phyloP scores from a whole-genome alignment of 2,329 filamentous ascomycete species.

The Akanthomyces muscarius region DNA sequence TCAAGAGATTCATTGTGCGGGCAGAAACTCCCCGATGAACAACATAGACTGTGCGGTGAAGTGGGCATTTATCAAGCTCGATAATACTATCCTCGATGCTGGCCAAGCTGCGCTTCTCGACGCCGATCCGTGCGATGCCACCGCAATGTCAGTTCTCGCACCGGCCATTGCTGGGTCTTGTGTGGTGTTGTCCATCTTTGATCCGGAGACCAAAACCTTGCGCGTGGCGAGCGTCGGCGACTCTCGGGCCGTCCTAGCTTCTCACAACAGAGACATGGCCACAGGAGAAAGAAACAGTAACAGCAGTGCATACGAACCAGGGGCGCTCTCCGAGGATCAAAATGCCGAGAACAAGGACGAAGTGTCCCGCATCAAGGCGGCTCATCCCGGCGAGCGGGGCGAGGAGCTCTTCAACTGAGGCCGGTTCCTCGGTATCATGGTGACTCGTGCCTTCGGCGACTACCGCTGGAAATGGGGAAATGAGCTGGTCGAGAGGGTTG shows the following conservation, averaged over 20 bases:
- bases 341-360: background rate
- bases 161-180: background rate
- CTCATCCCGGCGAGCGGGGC: background rate
- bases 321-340: background rate
- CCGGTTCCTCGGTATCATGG: background rate
- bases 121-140: background rate
- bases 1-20: no score
- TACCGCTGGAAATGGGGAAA: constrained; percentile 4
- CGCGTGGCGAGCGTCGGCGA: background rate
- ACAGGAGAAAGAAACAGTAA: background rate
- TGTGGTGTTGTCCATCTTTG: background rate
- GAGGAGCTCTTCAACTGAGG: background rate
- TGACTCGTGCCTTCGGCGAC: background rate
- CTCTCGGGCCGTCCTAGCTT: background rate
- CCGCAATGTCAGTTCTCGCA: background rate
- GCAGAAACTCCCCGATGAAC: no score
- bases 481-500: background rate
- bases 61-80: no score
- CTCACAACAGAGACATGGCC: background rate
- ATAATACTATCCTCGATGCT: no score
- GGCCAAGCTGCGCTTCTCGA: no score
- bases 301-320: background rate
- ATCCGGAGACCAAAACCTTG: background rate
- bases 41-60: no score
- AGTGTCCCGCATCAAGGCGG: background rate